Conservation (phyloP, 78 protist genomes). For the Dictyostelium capitatum region DNA sequence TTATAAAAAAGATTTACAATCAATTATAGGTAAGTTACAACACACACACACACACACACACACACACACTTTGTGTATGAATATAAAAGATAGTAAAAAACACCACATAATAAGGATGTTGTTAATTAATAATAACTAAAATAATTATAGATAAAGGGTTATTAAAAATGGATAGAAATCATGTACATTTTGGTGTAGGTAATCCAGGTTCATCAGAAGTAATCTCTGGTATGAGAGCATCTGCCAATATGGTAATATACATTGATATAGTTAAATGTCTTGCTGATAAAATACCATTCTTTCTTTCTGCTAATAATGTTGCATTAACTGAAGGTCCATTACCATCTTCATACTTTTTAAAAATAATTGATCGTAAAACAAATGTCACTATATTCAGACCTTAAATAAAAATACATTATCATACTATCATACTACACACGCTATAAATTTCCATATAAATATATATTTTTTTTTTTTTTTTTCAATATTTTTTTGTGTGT, state of each 20-base stretch:
- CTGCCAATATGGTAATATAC: constrained; percentile 17
- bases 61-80: no score
- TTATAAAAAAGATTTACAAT: constrained; percentile 57
- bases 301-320: constrained; percentile 42
- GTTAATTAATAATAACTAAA: no score
- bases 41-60: no score
- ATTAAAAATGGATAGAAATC: constrained; percentile 57
- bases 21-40: constrained; percentile 37
- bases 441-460: neutral
- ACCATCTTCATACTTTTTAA: constrained; percentile 26
- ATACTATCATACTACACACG: neutral
- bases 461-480: constrained; percentile 9
- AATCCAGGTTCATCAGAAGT: constrained; percentile 11
- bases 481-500: no score
- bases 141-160: constrained; percentile 45
- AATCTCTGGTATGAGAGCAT: constrained; percentile 42
- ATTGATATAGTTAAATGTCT: constrained; percentile 21
- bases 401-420: neutral
- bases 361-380: constrained; percentile 36
- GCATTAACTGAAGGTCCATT: constrained; percentile 46
- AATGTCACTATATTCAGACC: constrained; percentile 2
- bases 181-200: constrained; percentile 58
- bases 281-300: constrained; percentile 30
- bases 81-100: no score
- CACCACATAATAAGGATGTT: no score